Percentiles rank a stretch among this genome's conserved stretches.
phyloP scores from a whole-genome alignment of 805 yeast species.

The Cyberlindnera maclurae region DNA sequence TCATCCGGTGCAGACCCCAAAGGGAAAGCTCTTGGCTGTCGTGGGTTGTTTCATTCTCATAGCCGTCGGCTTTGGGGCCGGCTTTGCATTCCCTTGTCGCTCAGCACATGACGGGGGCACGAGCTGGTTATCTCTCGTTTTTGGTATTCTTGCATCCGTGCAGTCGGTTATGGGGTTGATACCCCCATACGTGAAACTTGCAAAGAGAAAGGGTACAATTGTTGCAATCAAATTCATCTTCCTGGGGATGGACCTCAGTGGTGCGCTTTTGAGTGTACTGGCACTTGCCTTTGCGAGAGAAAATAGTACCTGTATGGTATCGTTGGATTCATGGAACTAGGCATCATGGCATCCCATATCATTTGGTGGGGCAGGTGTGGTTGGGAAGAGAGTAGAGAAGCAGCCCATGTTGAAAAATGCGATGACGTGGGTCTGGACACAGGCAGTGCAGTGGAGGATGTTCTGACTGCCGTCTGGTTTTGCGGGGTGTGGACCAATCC shows the following conservation, averaged over 20 bases:
- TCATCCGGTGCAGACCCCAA: conserved; percentile 52
- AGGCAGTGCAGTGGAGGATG: background rate
- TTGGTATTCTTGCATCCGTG: conserved; percentile 77
- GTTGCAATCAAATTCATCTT: conserved; percentile 85
- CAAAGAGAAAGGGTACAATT: conserved; percentile 74
- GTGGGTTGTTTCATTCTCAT: conserved; percentile 33
- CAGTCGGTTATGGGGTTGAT: conserved; percentile 69
- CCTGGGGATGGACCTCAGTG: conserved; percentile 65
- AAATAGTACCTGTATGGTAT: conserved; percentile 64
- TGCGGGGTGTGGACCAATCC: no score
- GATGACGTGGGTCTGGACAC: background rate
- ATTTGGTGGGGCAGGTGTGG: conserved; percentile 56
- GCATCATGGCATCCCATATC: conserved; percentile 63
- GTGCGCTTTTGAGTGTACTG: conserved; percentile 73
- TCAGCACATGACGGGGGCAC: conserved; percentile 43
- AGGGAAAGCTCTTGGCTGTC: conserved; percentile 29
- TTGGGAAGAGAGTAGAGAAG: conserved; percentile 6
- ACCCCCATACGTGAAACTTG: conserved; percentile 84
- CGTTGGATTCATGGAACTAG: conserved; percentile 69
- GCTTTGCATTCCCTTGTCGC: conserved; percentile 63
- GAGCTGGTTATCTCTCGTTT: conserved; percentile 71
- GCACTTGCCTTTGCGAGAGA: conserved; percentile 57
- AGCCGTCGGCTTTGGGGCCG: conserved; percentile 57
- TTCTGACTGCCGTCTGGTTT: background rate
- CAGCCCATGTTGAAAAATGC: no score